Percentiles rank a stretch among this genome's conserved stretches.
These are phyloP conservation scores for Mrakia frigida DNA, from an alignment of 768 basidiomycete genomes.

Conservation along the genomic window DNA sequence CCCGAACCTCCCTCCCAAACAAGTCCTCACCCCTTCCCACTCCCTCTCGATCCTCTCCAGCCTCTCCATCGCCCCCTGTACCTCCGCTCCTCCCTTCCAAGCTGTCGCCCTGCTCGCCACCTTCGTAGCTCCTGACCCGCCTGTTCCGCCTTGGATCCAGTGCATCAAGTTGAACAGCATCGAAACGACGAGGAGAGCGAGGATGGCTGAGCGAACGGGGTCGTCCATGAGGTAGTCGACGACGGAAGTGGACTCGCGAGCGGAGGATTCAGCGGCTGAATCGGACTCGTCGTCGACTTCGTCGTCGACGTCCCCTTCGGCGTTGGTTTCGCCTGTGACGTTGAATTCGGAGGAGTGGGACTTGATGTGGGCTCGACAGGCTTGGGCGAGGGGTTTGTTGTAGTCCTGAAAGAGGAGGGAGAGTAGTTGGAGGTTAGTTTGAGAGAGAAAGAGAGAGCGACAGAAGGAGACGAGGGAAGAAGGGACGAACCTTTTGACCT, in stretches of 20 bases:
- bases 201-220: not conserved
- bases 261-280: not conserved
- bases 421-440: not conserved
- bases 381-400: slow-evolving; percentile 32
- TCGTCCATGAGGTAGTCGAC: slow-evolving; percentile 19
- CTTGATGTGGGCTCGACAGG: slow-evolving; percentile 30
- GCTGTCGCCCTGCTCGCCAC: not conserved
- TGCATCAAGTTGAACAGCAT: not conserved
- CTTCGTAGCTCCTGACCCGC: not conserved
- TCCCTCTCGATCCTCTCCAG: slow-evolving; percentile 15
- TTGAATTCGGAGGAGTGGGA: slow-evolving; percentile 34
- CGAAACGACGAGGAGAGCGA: slow-evolving; percentile 10
- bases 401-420: slow-evolving; percentile 25
- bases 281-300: slow-evolving; percentile 8
- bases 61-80: not conserved
- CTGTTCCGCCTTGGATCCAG: not conserved
- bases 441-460: not conserved
- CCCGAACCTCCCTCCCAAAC: not conserved
- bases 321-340: not conserved
- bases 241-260: not conserved
- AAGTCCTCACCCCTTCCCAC: slow-evolving; percentile 11
- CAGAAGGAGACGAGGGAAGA: not conserved
- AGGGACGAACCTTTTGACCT: slow-evolving; percentile 3
- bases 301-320: slow-evolving; percentile 15
- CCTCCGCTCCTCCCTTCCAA: not conserved